Evolutionary conservation across 495 filamentous ascomycete genomes (phyloP).

Genomic region (Physcia stellaris): DNA sequence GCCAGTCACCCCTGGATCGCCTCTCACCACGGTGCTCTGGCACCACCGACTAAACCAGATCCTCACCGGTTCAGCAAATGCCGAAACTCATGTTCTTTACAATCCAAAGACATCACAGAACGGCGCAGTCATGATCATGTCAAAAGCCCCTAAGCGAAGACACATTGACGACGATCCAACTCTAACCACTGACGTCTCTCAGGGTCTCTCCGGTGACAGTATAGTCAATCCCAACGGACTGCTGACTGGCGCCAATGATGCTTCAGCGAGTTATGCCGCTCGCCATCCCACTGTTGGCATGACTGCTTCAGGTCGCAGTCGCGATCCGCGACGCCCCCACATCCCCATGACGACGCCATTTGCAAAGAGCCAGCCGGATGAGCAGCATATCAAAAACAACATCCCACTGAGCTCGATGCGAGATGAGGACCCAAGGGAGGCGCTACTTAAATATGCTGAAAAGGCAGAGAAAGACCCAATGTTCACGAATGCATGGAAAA

Average conservation of each 20-base stretch:
- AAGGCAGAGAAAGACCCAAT: conserved; percentile 85
- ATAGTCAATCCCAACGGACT: conserved; percentile 55
- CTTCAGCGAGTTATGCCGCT: conserved; percentile 39
- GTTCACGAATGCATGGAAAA: conserved; percentile 85
- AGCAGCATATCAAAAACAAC: conserved; percentile 71
- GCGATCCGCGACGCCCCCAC: conserved; percentile 70
- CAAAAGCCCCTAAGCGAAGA: conserved; percentile 80
- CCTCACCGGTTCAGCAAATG: conserved; percentile 80
- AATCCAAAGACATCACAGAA: conserved; percentile 66
- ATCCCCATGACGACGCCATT: conserved; percentile 80
- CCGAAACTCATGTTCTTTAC: conserved; percentile 80
- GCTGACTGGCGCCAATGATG: conserved; percentile 27
- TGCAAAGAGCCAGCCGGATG: conserved; percentile 79
- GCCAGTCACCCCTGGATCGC: conserved; percentile 66
- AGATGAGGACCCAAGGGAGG: conserved; percentile 92
- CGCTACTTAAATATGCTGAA: conserved; percentile 87
- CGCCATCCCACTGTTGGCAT: conserved; percentile 59
- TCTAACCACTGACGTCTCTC: conserved; percentile 66
- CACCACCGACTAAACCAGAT: conserved; percentile 94
- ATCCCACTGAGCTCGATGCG: conserved; percentile 90
- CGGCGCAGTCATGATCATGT: conserved; percentile 83
- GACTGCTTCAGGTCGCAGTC: conserved; percentile 64
- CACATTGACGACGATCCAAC: conserved; percentile 88
- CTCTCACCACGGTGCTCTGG: conserved; percentile 78
- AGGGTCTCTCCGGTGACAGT: conserved; percentile 69